Base-by-base conservation (phyloP, 108 stramenopile genomes). In the Pseudonitzschia pungens region DNA sequence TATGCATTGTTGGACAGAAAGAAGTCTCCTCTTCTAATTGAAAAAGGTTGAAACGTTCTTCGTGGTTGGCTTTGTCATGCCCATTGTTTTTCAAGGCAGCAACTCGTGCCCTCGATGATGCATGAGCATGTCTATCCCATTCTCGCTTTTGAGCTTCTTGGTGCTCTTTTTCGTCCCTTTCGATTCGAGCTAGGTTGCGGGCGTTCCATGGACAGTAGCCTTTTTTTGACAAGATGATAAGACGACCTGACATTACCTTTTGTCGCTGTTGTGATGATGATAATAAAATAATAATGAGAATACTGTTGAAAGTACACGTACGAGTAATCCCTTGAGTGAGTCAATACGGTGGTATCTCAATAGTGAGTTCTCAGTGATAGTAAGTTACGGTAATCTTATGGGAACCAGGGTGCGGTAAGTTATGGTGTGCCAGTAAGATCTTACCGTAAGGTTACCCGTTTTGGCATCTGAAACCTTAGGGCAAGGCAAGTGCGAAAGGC, bases 161-260 rank as follows among this genome's bases (percentile, higher is more conserved):
- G 41, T 86, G 78, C 42, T 77, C 18, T 53, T 82, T 48, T 70
- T 97, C 95, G 69, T 97, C 96, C 45, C 93, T 84, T 11, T 86
- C 71, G 31, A 95, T 92, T 36, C 89, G 73, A 79, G 91, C 92
- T 40, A 93, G 84, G 75, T 97, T 97, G n/a, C 87, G 75, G 29
- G 90, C 81, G 53, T 93, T 92, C 91, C 96, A 96, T 51, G 94
- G 93, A 78, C 92, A 90, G 78, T 95, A 97, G 10, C 81, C 72
- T 62, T 97, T 97, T 68, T 97, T 95, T 2, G 90, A 88, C 26
- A 92, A 73, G 32, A 96, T 96, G 32, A 93, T 85, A 48, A 97
- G 86, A 26, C 96, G 91, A 51, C 96, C 93, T 28, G 86, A 88
- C 96, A 96, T 96, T 15, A 6, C 71, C 10, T 48, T 48, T 48